Evolutionary conservation across 2,329 filamentous ascomycete species (phyloP), one percentile per base, ranked within the genome.

Genomic region (Aspergillus pseudoterreus): DNA sequence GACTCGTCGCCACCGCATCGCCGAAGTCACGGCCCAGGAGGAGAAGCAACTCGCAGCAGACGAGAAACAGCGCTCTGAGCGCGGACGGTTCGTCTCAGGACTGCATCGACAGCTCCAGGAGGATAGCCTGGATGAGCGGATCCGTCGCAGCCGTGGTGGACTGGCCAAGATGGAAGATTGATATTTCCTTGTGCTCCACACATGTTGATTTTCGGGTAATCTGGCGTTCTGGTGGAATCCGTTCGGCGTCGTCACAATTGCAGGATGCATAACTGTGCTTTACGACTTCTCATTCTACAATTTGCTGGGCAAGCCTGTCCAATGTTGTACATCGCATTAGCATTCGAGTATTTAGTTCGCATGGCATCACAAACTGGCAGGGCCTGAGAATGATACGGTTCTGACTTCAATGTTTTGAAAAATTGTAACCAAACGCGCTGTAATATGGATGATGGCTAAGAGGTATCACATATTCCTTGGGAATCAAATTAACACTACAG

Each of bases 1-100:
- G n/a, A 84, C 87, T 59, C 84, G 90, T 30, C 82, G 82, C 57
- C 78, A 81, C 53, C 82, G 90, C 21, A 74, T 95, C 9, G 81
- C 82, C 0, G 82, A 83, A 1, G 73, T 92, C 15, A 84, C 82
- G 21, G 81, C 83, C 56, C 78, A 78, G 54, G 90, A 95, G 59
- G 78, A 81, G 45, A 75, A 75, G 15, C 81, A 84, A 42, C 78
- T 79, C 11, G 84, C 88, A 44, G 81, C 82, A 1, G 90, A 95
- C 49, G 83, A 90, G 22, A 63, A 62, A 32, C 60, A 62, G 15
- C 67, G 68, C 19, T 68, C 68, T 21, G 68, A 71, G 30, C 62
- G 62, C 4, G 68, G 68, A 17, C 61, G 59, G 15, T 71, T 71
- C 50, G 65, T 71, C 54, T 62, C 63, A 10, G 60, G 65, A 19